phyloP scores from a whole-genome alignment of 2,329 filamentous ascomycete genomes.

The Chaetomium globosum region DNA sequence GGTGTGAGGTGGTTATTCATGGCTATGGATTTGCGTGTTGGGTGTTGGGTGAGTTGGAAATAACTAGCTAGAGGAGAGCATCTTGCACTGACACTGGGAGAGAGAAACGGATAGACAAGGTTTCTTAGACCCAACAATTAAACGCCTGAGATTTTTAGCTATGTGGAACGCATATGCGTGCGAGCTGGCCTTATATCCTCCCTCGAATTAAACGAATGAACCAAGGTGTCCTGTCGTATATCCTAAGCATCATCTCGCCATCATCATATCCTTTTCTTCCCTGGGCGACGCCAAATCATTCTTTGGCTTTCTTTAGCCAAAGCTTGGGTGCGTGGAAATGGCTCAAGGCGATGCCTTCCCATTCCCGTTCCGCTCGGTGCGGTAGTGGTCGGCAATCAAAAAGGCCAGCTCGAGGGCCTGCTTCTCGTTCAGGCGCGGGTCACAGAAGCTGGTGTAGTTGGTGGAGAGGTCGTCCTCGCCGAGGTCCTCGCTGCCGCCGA shows the following conservation, averaged over 20 bases:
- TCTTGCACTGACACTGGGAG: neutral
- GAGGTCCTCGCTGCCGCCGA: slow-evolving; percentile 84
- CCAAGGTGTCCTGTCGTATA: neutral
- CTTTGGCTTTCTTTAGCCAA: neutral
- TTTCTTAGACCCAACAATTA: slow-evolving; percentile 6
- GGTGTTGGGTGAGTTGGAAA: neutral
- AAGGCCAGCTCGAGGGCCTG: slow-evolving; percentile 95
- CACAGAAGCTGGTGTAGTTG: slow-evolving; percentile 95
- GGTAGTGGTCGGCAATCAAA: slow-evolving; percentile 80
- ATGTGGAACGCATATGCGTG: neutral
- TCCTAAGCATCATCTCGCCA: neutral
- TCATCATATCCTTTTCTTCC: neutral
- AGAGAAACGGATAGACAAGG: slow-evolving; percentile 5
- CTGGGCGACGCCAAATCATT: neutral
- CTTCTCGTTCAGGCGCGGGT: slow-evolving; percentile 94
- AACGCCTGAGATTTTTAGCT: neutral
- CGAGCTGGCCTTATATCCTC: neutral
- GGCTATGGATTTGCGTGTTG: neutral
- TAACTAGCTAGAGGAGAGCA: neutral
- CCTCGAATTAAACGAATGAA: neutral
- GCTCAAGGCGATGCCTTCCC: slow-evolving; percentile 17
- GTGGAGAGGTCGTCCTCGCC: slow-evolving; percentile 84
- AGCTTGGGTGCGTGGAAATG: neutral
- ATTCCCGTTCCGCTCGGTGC: slow-evolving; percentile 42
- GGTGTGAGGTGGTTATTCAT: neutral